Evolutionary conservation across 2,329 filamentous ascomycete genomes (phyloP).

Genomic region (Xylariales sp.): DNA sequence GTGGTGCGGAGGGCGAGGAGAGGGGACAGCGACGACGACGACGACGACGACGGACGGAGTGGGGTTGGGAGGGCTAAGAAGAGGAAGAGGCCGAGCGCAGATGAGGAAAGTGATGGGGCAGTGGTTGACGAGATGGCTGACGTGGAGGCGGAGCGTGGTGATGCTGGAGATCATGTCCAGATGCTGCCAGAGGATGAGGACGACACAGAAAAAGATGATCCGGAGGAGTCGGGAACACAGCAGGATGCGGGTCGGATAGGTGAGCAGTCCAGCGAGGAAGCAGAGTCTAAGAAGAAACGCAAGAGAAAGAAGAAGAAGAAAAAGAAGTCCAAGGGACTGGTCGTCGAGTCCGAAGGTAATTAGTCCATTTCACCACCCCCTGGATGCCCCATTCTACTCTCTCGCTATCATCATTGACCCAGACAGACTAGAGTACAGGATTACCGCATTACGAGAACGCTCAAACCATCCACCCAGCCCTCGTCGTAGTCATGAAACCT

Average conservation of each 20-base stretch:
- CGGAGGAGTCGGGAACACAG: not conserved
- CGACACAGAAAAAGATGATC: not conserved
- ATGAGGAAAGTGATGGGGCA: not conserved
- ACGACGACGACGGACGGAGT: constrained; percentile 27
- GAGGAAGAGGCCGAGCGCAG: constrained; percentile 5
- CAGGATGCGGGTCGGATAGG: not conserved
- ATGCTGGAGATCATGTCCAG: constrained; percentile 2
- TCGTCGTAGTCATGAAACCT: not conserved
- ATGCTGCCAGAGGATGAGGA: constrained; percentile 4
- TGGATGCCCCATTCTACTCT: not conserved
- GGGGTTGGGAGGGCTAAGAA: constrained; percentile 27
- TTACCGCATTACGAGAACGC: not conserved
- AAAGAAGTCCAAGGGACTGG: constrained; percentile 4
- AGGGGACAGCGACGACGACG: constrained; percentile 14
- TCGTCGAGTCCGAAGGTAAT: not conserved
- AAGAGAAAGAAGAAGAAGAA: constrained; percentile 26
- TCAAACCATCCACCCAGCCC: not conserved
- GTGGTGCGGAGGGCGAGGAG: not conserved
- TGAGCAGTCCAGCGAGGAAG: not conserved
- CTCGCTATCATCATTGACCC: not conserved
- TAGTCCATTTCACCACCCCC: not conserved
- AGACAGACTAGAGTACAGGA: not conserved
- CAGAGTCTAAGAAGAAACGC: constrained; percentile 20
- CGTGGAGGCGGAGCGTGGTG: not conserved
- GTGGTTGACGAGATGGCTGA: not conserved